Percentiles rank a stretch among this genome's conserved stretches.
phyloP scores from a whole-genome alignment of 371 early-diverging fungal species.

The Mortierella sp. region DNA sequence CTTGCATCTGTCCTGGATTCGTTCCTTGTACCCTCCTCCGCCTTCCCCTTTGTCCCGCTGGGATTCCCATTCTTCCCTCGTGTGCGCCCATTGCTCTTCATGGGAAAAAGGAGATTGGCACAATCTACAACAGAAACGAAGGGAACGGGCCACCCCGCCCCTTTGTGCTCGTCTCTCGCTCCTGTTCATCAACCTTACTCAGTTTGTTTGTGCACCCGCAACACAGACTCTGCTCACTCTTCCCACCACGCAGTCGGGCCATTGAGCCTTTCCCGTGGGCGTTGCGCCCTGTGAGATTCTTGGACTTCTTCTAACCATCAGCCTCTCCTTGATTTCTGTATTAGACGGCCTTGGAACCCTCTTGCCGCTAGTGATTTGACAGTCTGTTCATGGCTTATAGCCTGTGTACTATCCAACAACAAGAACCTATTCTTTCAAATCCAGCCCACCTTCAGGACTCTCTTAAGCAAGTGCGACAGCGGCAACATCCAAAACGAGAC shows the following conservation, averaged over 20 bases:
- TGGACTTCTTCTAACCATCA: too few relatives aligned
- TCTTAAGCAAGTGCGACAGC: not conserved
- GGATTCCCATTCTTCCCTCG: not conserved
- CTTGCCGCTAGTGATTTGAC: not conserved
- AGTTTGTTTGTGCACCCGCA: too few relatives aligned
- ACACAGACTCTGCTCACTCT: not conserved
- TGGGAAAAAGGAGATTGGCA: constrained; percentile 10
- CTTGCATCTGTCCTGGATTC: too few relatives aligned
- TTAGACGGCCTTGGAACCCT: too few relatives aligned
- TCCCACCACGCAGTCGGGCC: not conserved
- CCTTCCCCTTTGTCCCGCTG: not conserved
- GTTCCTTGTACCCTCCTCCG: not conserved
- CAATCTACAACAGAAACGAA: not conserved
- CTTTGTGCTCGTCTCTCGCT: constrained; percentile 2
- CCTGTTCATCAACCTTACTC: constrained; percentile 41
- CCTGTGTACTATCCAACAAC: constrained; percentile 20
- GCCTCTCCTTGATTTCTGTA: too few relatives aligned
- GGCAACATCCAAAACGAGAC: not conserved
- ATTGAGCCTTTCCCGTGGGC: too few relatives aligned
- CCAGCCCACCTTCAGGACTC: constrained; percentile 4
- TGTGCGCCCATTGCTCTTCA: not conserved
- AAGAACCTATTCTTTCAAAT: constrained; percentile 10
- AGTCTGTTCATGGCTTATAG: constrained; percentile 36
- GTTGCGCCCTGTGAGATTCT: too few relatives aligned
- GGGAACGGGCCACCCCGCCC: constrained; percentile 15